phyloP scores from a whole-genome alignment of 257 asterid genomes.

The Solanum dulcamara region DNA sequence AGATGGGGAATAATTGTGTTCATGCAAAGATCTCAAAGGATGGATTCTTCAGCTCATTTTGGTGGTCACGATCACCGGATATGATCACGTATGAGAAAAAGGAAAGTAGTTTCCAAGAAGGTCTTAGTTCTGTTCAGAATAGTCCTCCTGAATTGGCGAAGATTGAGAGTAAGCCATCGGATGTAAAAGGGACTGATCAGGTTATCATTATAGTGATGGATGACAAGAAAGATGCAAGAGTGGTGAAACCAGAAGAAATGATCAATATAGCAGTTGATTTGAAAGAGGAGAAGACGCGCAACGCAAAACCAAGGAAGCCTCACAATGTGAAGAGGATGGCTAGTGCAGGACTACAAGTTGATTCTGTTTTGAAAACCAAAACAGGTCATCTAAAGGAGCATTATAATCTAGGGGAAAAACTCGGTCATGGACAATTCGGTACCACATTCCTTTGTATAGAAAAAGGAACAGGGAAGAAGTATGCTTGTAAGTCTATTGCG shows the following conservation, averaged over 20 bases:
- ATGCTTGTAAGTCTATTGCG: slow-evolving; percentile 77
- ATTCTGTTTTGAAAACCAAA: slow-evolving; percentile 56
- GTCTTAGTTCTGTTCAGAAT: slow-evolving; percentile 6
- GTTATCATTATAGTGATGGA: slow-evolving; percentile 9
- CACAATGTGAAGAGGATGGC: slow-evolving; percentile 44
- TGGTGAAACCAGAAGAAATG: slow-evolving; percentile 15
- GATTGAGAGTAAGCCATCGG: slow-evolving; percentile 12
- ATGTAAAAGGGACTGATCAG: neutral
- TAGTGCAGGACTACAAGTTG: slow-evolving; percentile 65
- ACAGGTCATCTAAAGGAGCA: slow-evolving; percentile 65
- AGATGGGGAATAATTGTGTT: slow-evolving; percentile 28
- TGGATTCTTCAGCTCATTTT: slow-evolving; percentile 6
- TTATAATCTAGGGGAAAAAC: slow-evolving; percentile 53
- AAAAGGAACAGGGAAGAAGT: slow-evolving; percentile 42
- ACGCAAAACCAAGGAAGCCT: slow-evolving; percentile 17
- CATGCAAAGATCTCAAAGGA: slow-evolving; percentile 6
- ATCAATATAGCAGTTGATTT: neutral
- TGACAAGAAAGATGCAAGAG: slow-evolving; percentile 3
- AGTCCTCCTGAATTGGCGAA: slow-evolving; percentile 25
- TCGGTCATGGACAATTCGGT: slow-evolving; percentile 87
- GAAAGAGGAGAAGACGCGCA: slow-evolving; percentile 7
- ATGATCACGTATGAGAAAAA: neutral
- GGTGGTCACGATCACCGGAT: slow-evolving; percentile 6
- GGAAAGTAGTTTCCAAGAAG: neutral
- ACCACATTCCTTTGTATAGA: slow-evolving; percentile 58